Evolutionary conservation across 2,329 filamentous ascomycete genomes (phyloP).

Genomic region (Curvularia sp.): DNA sequence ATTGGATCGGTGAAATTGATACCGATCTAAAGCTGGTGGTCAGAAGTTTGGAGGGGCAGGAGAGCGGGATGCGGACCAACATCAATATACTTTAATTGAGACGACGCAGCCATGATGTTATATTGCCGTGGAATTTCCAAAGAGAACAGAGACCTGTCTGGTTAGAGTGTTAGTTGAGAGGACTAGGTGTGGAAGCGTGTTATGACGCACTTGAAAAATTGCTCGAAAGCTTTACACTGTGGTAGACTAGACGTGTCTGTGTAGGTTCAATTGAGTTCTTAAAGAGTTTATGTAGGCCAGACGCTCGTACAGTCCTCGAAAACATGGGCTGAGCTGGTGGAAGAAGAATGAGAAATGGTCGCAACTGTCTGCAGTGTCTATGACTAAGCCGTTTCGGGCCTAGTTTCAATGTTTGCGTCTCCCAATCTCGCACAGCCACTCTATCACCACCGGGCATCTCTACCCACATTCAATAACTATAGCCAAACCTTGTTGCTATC

Average conservation of each 20-base stretch:
- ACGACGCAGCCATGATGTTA: conserved; percentile 9
- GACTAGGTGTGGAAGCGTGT: neutral
- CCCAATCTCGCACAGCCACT: conserved; percentile 8
- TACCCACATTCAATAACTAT: neutral
- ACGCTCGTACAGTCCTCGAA: conserved; percentile 3
- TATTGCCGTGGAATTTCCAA: neutral
- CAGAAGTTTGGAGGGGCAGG: conserved; percentile 15
- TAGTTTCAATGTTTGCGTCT: conserved; percentile 15
- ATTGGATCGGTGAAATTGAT: conserved; percentile 96
- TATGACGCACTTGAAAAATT: conserved; percentile 25
- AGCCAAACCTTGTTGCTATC: neutral
- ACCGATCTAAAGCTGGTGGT: conserved; percentile 66
- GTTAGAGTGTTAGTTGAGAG: neutral
- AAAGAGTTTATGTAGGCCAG: neutral
- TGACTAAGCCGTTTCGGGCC: conserved; percentile 16
- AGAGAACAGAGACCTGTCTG: neutral
- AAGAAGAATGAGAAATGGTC: conserved; percentile 10
- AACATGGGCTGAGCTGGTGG: conserved; percentile 23
- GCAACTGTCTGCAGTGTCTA: conserved; percentile 7
- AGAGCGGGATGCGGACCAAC: conserved; percentile 47
- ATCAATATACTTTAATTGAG: conserved; percentile 52
- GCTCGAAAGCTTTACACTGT: neutral
- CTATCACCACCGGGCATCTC: conserved; percentile 3
- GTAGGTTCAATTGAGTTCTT: neutral
- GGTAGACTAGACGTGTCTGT: neutral